Base-by-base conservation (phyloP, 2,329 filamentous ascomycete species). In the Xylaria hypoxylon region DNA sequence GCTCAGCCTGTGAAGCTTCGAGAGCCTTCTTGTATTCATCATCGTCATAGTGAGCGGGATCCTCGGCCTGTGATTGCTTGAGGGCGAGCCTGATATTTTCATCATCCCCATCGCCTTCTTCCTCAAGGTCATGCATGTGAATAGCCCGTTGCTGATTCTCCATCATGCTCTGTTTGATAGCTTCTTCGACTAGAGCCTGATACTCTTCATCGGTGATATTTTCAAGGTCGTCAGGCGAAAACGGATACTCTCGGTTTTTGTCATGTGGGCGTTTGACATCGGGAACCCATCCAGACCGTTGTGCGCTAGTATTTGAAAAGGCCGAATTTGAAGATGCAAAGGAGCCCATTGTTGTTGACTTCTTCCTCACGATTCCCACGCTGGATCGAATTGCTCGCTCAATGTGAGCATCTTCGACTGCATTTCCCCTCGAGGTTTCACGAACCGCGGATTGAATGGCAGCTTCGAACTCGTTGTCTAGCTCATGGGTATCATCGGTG, bases 341-440 rank as follows among this genome's bases (percentile, higher is more conserved):
- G 2, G 74, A 72, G n/a, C 56, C 62, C n/a, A 70, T 61, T 8
- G 71, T 72, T 56, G 63, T 72, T 42, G 71, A 74, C 55, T 71
- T 72, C 24, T 40, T 72, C 40, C 77, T 80, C 68, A 86, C 79
- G 40, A 92, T 89, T 15, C 80, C 81, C 17, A 96, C 83, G 68
- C 90, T 93, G 5, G 91, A 89, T 15, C 91, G 85, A 57, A 96
- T 91, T 0, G 92, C 92, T 22, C 87, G 84, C 75, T 94, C 92
- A 53, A 96, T 84, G 65, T 86, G 82, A 24, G 84, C 84, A 73
- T 96, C 93, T 76, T 96, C 91, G 22, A 87, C 84, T 0, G 83
- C 75, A 68, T 95, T 84, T 11, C 92, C 92, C 0, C 81, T 84
- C 0, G 91, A 94, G 0, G 91, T 93, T 74, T 91, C 86, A 7